Evolutionary conservation across 1,284 basidiomycete genomes (phyloP).

Genomic region (Cutaneotrichosporon dermatis): DNA sequence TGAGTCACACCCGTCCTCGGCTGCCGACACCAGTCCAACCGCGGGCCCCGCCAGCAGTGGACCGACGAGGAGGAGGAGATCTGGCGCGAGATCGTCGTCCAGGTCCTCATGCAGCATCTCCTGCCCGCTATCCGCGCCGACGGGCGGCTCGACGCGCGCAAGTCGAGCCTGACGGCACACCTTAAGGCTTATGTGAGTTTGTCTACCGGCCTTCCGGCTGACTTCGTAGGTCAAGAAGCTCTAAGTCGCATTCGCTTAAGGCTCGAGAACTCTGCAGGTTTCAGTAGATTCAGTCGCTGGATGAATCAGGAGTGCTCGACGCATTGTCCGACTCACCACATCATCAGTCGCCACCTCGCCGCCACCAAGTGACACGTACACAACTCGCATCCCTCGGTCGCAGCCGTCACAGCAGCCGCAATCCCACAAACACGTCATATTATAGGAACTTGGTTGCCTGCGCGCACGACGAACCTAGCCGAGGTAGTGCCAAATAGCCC

Average conservation of each 20-base stretch:
- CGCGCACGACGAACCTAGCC: constrained; percentile 53
- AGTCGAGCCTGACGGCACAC: constrained; percentile 22
- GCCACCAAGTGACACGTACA: no score
- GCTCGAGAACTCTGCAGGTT: not conserved
- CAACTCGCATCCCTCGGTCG: no score
- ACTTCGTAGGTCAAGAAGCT: constrained; percentile 6
- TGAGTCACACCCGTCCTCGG: not conserved
- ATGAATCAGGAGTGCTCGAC: not conserved
- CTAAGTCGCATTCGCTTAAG: not conserved
- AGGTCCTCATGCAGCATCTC: constrained; percentile 11
- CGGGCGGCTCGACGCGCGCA: constrained; percentile 25
- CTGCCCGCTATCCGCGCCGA: constrained; percentile 23
- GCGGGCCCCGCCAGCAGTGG: constrained; percentile 14
- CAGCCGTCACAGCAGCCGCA: no score
- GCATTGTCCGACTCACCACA: not conserved
- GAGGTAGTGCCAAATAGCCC: constrained; percentile 79
- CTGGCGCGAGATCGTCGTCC: constrained; percentile 19
- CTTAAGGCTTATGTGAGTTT: constrained; percentile 28
- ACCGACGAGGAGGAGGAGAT: constrained; percentile 26
- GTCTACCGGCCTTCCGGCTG: not conserved
- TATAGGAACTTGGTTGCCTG: not conserved
- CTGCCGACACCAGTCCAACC: not conserved
- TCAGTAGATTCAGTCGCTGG: not conserved
- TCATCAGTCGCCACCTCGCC: not conserved
- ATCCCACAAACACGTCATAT: not conserved